Base-by-base conservation (phyloP, 1,139 yeast species). In the Candida sp. region DNA sequence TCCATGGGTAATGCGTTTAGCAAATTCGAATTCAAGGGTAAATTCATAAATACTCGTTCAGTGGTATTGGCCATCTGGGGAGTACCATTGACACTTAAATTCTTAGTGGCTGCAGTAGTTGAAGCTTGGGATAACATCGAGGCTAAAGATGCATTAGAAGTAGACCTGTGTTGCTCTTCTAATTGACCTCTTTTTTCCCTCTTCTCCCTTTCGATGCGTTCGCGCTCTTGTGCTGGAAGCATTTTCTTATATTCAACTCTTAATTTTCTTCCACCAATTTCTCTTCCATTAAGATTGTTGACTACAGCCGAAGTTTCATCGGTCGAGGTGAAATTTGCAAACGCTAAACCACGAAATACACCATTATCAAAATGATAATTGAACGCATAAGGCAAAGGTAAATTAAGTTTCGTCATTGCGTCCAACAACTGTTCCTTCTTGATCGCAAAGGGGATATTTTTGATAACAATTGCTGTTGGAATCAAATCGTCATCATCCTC, bases 341-440 rank as follows among this genome's bases (percentile, higher is more conserved):
- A 93, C 0, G 99, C 99, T 57, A 93, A 76, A n/a, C 99, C 99
- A 52, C 99, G 78, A 61, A 93, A 93, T 3, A 95, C 97, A 11
- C 99, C 99, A 64, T 90, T 91, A 64, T 93, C 99, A 63, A 95
- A 93, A 67, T 93, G 99, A 67, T 93, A 93, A 66, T 93, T 93
- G 70, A 93, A 95, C 2, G 99, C 99, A 66, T 95, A 93, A 2
- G 99, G 99, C 54, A 91, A 75, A 2, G 99, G 98, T 53, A 95
- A 73, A 45, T 79, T 84, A 60, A 91, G 73, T 57, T 88, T 87
- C 32, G 96, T 86, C 91, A 93, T 90, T 35, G 89, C 95, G 48
- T 93, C 98, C 60, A 95, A 73, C 50, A 93, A 77, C 65, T 93
- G 98, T 62, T 93, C 99, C 67, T 91, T 91, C 60, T 93, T 93